phyloP scores from a whole-genome alignment of 2,329 filamentous ascomycete species.

The Graphilbum fragrans region DNA sequence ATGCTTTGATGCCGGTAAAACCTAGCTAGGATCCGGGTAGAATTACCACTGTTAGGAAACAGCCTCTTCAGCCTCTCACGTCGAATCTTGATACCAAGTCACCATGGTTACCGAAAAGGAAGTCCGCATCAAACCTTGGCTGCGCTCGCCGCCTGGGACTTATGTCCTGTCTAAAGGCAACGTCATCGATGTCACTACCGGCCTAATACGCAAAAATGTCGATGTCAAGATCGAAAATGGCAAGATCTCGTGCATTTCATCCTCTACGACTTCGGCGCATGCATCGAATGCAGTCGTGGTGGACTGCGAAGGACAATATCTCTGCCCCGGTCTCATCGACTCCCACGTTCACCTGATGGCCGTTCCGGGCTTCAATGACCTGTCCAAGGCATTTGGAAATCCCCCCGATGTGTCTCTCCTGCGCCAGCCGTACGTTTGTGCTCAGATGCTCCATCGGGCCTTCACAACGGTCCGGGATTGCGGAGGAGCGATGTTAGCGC shows the following conservation, averaged over 20 bases:
- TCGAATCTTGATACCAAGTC: not conserved
- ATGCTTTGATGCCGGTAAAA: no score
- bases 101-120: no score
- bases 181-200: slow-evolving; percentile 13
- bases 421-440: slow-evolving; percentile 28
- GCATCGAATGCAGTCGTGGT: not conserved
- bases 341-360: slow-evolving; percentile 15
- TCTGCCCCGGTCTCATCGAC: slow-evolving; percentile 24
- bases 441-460: slow-evolving; percentile 35
- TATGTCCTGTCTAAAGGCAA: slow-evolving; percentile 13
- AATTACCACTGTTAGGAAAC: no score
- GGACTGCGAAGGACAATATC: not conserved
- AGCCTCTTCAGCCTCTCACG: not conserved
- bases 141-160: slow-evolving; percentile 8
- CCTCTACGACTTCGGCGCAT: not conserved
- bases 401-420: slow-evolving; percentile 17
- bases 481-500: slow-evolving; percentile 33
- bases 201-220: slow-evolving; percentile 6
- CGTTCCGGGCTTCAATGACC: slow-evolving; percentile 12
- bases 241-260: slow-evolving; percentile 7
- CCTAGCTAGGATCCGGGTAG: no score
- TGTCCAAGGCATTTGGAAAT: not conserved
- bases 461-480: slow-evolving; percentile 42
- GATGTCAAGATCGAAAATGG: slow-evolving; percentile 11
- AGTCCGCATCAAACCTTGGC: slow-evolving; percentile 14